Evolutionary conservation across 345 rosid species (phyloP).

Genomic region (Populus pruinosa): DNA sequence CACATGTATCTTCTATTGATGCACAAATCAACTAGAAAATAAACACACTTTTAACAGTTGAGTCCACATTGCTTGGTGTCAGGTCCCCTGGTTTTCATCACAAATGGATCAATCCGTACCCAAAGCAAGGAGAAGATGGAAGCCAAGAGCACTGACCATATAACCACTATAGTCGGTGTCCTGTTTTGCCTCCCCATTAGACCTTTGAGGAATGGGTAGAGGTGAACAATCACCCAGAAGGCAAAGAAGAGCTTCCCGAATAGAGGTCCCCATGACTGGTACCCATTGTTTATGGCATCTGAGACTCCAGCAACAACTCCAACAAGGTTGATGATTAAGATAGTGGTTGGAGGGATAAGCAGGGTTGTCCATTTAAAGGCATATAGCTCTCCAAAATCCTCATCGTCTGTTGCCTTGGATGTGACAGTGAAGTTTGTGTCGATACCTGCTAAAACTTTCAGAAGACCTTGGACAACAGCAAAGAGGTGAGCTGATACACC

Average conservation of each 20-base stretch:
- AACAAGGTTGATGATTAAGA: slow-evolving; percentile 79
- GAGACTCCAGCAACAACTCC: slow-evolving; percentile 96
- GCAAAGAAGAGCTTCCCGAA: slow-evolving; percentile 94
- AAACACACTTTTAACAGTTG: slow-evolving; percentile 56
- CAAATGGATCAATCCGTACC: slow-evolving; percentile 92
- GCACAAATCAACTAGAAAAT: slow-evolving; percentile 15
- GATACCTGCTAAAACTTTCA: slow-evolving; percentile 82
- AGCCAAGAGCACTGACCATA: slow-evolving; percentile 90
- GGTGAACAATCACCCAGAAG: slow-evolving; percentile 94
- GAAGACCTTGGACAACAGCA: slow-evolving; percentile 82
- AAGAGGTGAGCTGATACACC: slow-evolving; percentile 94
- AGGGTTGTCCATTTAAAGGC: slow-evolving; percentile 93
- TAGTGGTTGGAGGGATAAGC: slow-evolving; percentile 92
- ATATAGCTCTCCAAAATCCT: slow-evolving; percentile 83
- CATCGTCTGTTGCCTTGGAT: slow-evolving; percentile 81
- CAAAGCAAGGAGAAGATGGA: slow-evolving; percentile 95
- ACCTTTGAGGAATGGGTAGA: slow-evolving; percentile 98
- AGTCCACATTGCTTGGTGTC: slow-evolving; percentile 72
- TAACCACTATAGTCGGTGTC: slow-evolving; percentile 92
- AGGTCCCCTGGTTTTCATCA: slow-evolving; percentile 92
- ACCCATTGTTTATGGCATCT: slow-evolving; percentile 90
- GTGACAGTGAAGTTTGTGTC: slow-evolving; percentile 97
- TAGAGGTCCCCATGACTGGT: slow-evolving; percentile 87
- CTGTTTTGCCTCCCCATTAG: slow-evolving; percentile 95
- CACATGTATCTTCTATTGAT: slow-evolving; percentile 23